Base-by-base conservation (phyloP, 192 early-diverging fungal species). In the Hyaloraphidium curvatum region DNA sequence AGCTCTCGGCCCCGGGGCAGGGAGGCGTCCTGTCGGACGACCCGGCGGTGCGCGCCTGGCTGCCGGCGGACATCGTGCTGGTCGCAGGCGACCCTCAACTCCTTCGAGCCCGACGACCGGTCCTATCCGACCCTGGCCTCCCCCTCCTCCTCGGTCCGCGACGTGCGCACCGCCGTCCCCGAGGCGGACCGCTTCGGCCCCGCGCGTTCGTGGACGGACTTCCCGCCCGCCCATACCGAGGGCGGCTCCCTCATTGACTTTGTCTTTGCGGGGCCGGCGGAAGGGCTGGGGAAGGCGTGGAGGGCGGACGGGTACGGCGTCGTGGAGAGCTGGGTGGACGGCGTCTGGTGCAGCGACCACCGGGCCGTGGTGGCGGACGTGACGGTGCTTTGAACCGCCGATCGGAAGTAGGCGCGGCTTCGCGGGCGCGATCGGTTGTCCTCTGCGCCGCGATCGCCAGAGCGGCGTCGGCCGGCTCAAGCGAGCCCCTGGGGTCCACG, bases 71-170 rank as follows among this genome's bases (percentile, higher is more conserved):
- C n/a, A n/a, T 37, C 33, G 17, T 48, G 17, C 5, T 48, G 17
- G 17, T 48, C 43, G 43, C 43, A 11, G 43, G 43, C 25, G 43
- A 48, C 43, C n/a, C 43, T 48, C 23, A 48, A 48, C 23, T 11
- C 7, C 43, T 7, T 25, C n/a, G n/a, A n/a, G 14, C 43, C 43
- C 23, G 5, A 5, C 43, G 43, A 48, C 23, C 14, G 7, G 7
- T 14, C 43, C 14, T 48, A 48, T 25, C 43, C 25, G 7, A 19
- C 19, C 7, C 43, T 48, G 9, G 5, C 23, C 5, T 25, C 17
- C 7, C 19, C 43, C 9, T 25, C 43, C 14, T 48, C 43, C 9
- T 25, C 43, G 14, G 7, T 48, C 19, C 25, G 7, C 23, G 43
- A 48, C 43, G 19, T 19, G 7, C 43, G 43, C 43, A 37, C 35